Percentiles rank a stretch among this genome's conserved stretches.
These are phyloP conservation scores for Wickerhamomyces canadensis DNA, from an alignment of 805 yeast species.

Conservation along the genomic window DNA sequence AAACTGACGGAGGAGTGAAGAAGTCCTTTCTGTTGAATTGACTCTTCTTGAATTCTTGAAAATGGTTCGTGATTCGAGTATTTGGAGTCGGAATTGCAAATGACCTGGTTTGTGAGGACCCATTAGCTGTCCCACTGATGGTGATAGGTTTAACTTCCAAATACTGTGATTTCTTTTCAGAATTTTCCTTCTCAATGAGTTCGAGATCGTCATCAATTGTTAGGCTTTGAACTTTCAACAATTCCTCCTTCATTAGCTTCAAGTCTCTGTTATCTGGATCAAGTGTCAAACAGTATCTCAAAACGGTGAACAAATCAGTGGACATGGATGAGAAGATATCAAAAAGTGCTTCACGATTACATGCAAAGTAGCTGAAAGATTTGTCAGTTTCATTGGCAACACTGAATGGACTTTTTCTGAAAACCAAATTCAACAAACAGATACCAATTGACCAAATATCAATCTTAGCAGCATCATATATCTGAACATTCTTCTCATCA, in stretches of 20 bases:
- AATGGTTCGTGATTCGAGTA: slow-evolving; percentile 34
- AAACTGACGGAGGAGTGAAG: slow-evolving; percentile 73
- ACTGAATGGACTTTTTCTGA: slow-evolving; percentile 82
- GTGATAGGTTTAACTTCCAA: slow-evolving; percentile 18
- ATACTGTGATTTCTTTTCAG: slow-evolving; percentile 1
- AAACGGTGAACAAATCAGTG: slow-evolving; percentile 77
- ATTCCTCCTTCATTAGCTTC: slow-evolving; percentile 50
- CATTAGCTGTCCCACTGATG: slow-evolving; percentile 4
- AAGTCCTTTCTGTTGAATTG: slow-evolving; percentile 61
- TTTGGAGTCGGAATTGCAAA: slow-evolving; percentile 61
- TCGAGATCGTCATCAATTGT: slow-evolving; percentile 78
- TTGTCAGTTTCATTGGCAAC: slow-evolving; percentile 79
- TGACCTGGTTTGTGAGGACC: slow-evolving; percentile 28
- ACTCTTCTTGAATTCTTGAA: slow-evolving; percentile 30
- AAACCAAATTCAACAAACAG: slow-evolving; percentile 75
- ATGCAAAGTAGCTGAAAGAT: slow-evolving; percentile 77
- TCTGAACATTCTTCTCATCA: slow-evolving; percentile 47
- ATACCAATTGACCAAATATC: slow-evolving; percentile 91
- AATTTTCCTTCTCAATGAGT: slow-evolving; percentile 35
- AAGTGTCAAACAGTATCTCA: slow-evolving; percentile 70
- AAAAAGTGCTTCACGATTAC: slow-evolving; percentile 82
- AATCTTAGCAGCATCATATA: slow-evolving; percentile 73
- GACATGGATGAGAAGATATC: slow-evolving; percentile 90
- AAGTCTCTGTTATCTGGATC: slow-evolving; percentile 85
- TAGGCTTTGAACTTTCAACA: slow-evolving; percentile 56